These are phyloP conservation scores for Stromatinia cepivora DNA, from an alignment of 2,329 filamentous ascomycete species.

Conservation along the genomic window DNA sequence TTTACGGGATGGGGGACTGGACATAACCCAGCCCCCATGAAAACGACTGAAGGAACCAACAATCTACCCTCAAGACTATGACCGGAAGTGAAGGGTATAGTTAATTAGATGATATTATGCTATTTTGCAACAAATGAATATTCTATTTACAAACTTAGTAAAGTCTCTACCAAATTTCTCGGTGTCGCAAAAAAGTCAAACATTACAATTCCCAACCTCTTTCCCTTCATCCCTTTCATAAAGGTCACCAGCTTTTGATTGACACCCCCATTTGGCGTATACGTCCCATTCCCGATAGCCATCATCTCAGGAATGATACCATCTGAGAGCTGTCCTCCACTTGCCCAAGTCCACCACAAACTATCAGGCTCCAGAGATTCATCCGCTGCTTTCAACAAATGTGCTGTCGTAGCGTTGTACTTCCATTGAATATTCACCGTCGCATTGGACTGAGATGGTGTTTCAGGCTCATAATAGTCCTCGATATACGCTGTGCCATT, in stretches of 20 bases:
- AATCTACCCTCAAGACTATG: no score
- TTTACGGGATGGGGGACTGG: not conserved
- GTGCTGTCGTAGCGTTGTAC: slow-evolving; percentile 45
- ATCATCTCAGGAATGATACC: slow-evolving; percentile 48
- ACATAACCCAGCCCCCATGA: not conserved
- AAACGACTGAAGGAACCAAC: no score
- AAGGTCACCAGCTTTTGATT: slow-evolving; percentile 47
- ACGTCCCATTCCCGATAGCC: slow-evolving; percentile 47
- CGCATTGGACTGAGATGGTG: slow-evolving; percentile 39
- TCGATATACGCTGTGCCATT: slow-evolving; percentile 49
- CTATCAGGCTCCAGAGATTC: slow-evolving; percentile 38
- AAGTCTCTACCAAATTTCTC: slow-evolving; percentile 44
- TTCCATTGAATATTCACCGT: slow-evolving; percentile 48
- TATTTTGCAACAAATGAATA: not conserved
- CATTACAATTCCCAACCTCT: slow-evolving; percentile 53
- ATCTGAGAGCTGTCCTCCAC: slow-evolving; percentile 46
- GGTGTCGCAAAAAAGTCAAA: slow-evolving; percentile 53
- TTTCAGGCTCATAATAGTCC: slow-evolving; percentile 49
- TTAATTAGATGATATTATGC: not conserved
- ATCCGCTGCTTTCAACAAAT: slow-evolving; percentile 45
- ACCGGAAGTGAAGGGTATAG: not conserved
- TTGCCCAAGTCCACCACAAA: slow-evolving; percentile 52
- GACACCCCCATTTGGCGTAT: slow-evolving; percentile 46
- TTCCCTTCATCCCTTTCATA: slow-evolving; percentile 44
- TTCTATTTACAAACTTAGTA: slow-evolving; percentile 38